Conservation (phyloP, 371 early-diverging fungal genomes). For the Vairimorpha ceranae region DNA sequence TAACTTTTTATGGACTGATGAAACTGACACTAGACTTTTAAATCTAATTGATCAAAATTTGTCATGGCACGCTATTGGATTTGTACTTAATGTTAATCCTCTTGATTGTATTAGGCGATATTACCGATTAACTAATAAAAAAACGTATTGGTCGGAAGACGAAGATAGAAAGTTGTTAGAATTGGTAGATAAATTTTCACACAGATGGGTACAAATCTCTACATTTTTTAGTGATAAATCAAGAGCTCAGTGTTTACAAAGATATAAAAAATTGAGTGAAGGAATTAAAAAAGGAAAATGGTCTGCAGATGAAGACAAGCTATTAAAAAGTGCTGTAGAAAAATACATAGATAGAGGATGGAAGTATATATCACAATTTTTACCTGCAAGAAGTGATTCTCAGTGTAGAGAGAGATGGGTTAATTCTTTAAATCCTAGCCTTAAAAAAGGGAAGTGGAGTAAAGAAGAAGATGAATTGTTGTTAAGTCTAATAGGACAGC, state of each 20-base stretch:
- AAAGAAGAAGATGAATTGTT: slow-evolving; percentile 39
- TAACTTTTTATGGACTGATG: background rate
- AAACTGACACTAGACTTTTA: background rate
- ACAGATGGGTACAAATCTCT: background rate
- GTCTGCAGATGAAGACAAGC: slow-evolving; percentile 69
- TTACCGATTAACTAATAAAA: background rate
- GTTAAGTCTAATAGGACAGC: background rate
- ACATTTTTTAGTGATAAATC: background rate
- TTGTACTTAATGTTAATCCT: background rate
- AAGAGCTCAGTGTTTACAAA: background rate
- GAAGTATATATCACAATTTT: background rate
- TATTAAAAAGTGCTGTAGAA: background rate
- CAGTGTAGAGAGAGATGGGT: slow-evolving; percentile 34
- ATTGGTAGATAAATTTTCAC: background rate
- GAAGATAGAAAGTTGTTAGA: slow-evolving; percentile 4
- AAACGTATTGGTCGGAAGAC: background rate
- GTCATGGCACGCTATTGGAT: background rate
- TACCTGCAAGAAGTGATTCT: background rate
- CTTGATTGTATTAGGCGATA: background rate
- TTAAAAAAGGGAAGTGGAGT: slow-evolving; percentile 31
- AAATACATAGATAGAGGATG: background rate
- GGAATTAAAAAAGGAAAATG: slow-evolving; percentile 66
- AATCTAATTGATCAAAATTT: background rate
- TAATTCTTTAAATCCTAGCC: background rate
- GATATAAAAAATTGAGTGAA: background rate